Conservation (phyloP, 495 filamentous ascomycete species). For the Tuber brumale region DNA sequence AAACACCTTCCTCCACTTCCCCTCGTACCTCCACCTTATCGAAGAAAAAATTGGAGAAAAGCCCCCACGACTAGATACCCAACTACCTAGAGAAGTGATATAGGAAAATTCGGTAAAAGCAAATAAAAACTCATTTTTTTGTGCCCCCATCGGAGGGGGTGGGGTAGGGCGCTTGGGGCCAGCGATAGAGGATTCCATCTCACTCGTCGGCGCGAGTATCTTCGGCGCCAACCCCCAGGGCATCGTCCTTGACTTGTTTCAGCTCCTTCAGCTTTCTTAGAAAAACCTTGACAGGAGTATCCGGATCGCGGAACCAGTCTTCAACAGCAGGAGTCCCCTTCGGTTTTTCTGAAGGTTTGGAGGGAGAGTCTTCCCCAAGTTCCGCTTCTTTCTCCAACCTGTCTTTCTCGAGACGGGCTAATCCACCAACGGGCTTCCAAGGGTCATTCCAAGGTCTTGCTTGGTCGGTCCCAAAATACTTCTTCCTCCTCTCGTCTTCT, state of each 20-base stretch:
- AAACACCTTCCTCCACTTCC: not conserved
- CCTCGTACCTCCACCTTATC: not conserved
- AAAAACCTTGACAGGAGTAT: slow-evolving; percentile 36
- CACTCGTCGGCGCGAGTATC: not conserved
- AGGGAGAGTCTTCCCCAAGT: not conserved
- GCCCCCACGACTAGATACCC: not conserved
- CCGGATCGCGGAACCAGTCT: slow-evolving; percentile 35
- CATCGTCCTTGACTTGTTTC: slow-evolving; percentile 15
- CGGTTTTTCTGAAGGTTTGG: not conserved
- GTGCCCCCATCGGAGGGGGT: not conserved
- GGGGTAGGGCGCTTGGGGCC: not conserved
- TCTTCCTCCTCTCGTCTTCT: slow-evolving; percentile 26
- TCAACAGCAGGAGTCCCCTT: not conserved
- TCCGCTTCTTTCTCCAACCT: not conserved
- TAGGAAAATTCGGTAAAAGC: not conserved
- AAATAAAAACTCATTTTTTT: not conserved
- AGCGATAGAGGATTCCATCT: not conserved
- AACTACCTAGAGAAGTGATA: not conserved
- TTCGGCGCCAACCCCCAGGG: not conserved
- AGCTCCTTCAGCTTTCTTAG: slow-evolving; percentile 23
- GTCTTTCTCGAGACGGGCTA: not conserved
- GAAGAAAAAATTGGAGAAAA: not conserved
- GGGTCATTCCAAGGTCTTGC: not conserved
- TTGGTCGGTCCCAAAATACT: slow-evolving; percentile 27
- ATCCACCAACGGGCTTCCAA: not conserved